These are phyloP conservation scores for Papiliotrema flavescens DNA, from an alignment of 1,284 basidiomycete species.

Conservation along the genomic window DNA sequence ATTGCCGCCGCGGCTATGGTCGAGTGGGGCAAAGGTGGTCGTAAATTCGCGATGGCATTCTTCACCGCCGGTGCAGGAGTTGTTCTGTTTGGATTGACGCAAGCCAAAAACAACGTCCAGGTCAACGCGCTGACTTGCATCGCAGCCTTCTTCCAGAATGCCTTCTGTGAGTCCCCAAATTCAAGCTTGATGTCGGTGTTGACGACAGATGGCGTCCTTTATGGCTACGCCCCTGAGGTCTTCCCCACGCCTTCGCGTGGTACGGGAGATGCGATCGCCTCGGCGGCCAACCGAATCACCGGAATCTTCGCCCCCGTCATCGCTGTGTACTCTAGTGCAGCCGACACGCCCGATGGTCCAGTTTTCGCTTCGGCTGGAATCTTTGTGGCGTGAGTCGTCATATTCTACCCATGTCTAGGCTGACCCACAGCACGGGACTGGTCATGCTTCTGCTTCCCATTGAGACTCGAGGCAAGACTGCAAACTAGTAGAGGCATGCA, in stretches of 20 bases:
- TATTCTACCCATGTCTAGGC: conserved; percentile 16
- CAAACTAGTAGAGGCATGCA: neutral
- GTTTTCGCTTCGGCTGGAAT: conserved; percentile 59
- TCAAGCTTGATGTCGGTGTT: neutral
- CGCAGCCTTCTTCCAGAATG: conserved; percentile 54
- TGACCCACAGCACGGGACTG: conserved; percentile 28
- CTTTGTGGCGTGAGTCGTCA: conserved; percentile 49
- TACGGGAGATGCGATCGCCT: conserved; percentile 60
- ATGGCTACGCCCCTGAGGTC: conserved; percentile 62
- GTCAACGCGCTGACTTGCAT: conserved; percentile 59
- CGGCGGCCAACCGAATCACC: conserved; percentile 57
- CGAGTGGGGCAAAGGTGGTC: conserved; percentile 54
- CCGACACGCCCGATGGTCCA: conserved; percentile 49
- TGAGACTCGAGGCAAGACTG: conserved; percentile 53
- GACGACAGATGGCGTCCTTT: conserved; percentile 59
- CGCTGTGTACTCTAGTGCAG: conserved; percentile 22
- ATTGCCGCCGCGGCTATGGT: conserved; percentile 58
- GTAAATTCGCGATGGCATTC: conserved; percentile 56
- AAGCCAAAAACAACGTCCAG: conserved; percentile 52
- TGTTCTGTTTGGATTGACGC: conserved; percentile 63
- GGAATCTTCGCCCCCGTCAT: conserved; percentile 51
- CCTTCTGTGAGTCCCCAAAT: conserved; percentile 27
- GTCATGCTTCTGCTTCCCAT: conserved; percentile 59
- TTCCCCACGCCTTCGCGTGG: conserved; percentile 64
- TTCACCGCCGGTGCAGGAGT: conserved; percentile 57